Conservation (phyloP, 2,329 filamentous ascomycete species). For the Capronia americana region DNA sequence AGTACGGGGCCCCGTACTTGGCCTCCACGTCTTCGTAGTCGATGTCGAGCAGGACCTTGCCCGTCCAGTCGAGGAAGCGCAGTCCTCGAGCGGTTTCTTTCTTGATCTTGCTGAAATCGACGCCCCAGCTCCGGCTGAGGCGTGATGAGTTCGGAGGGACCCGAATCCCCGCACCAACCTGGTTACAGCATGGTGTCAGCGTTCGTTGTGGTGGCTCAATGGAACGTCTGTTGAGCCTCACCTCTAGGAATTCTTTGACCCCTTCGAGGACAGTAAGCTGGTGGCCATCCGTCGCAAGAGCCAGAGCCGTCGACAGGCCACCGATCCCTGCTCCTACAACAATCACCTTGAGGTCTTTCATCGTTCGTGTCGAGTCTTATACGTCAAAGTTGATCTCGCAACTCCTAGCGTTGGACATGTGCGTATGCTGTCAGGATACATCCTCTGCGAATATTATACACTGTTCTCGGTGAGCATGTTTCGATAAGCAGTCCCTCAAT, state of each 20-base stretch:
- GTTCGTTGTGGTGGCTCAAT: background rate
- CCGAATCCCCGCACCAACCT: conserved; percentile 41
- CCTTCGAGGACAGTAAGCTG: conserved; percentile 42
- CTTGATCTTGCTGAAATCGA: conserved; percentile 36
- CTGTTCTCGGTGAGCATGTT: background rate
- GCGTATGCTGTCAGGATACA: background rate
- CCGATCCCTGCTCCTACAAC: conserved; percentile 39
- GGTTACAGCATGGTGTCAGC: conserved; percentile 5
- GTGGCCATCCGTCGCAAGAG: conserved; percentile 40
- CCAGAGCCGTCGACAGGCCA: conserved; percentile 36
- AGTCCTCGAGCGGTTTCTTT: conserved; percentile 42
- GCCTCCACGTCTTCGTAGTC: conserved; percentile 37
- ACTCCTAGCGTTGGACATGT: background rate
- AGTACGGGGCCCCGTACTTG: conserved; percentile 43
- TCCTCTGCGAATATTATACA: background rate
- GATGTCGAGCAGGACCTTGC: conserved; percentile 40
- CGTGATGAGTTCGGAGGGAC: conserved; percentile 40
- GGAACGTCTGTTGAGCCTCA: conserved; percentile 1
- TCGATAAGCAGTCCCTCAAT: background rate
- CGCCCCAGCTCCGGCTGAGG: conserved; percentile 32
- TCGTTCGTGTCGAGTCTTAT: conserved; percentile 1
- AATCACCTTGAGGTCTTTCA: conserved; percentile 31
- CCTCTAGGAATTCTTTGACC: conserved; percentile 38
- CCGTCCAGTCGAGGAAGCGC: conserved; percentile 44
- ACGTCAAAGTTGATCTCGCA: background rate